These are phyloP conservation scores for Panicum virgatum DNA, from an alignment of 202 grass and related monocot genomes.

Conservation along the genomic window DNA sequence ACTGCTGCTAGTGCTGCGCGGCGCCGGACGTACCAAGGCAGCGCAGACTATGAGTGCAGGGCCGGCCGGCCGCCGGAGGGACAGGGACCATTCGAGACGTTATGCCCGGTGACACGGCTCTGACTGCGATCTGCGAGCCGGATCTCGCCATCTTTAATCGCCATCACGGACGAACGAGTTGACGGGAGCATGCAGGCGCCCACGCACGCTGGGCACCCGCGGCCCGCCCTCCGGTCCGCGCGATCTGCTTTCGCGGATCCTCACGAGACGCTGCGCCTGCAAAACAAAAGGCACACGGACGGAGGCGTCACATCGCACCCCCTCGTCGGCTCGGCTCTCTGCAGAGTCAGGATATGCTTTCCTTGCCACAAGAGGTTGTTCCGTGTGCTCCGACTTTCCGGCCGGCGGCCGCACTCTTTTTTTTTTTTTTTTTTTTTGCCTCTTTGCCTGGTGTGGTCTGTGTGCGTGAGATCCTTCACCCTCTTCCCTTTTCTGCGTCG, in stretches of 20 bases:
- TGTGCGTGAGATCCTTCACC: background rate
- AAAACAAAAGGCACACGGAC: background rate
- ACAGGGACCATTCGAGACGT: no score
- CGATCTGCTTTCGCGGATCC: background rate
- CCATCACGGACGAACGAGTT: background rate
- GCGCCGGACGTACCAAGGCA: no score
- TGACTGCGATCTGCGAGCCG: no score
- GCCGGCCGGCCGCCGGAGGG: no score
- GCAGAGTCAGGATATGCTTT: conserved; percentile 13
- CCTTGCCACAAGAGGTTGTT: conserved; percentile 5
- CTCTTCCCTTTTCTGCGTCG: background rate
- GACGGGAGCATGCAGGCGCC: background rate
- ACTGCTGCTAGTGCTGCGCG: no score
- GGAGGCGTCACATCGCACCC: background rate
- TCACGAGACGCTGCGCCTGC: background rate
- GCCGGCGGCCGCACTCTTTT: background rate
- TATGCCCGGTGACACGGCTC: no score
- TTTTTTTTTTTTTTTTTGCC: no score
- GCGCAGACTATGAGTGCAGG: no score
- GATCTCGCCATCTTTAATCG: no score
- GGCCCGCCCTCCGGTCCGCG: no score
- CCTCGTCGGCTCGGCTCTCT: background rate
- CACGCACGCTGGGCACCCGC: no score
- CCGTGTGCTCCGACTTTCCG: background rate
- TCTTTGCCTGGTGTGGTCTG: background rate